A percentile compares a stretch with the other conserved stretches of the same genome.
Evolutionary conservation across 768 basidiomycete genomes (phyloP).

Genomic region (Pisolithus microcarpus): DNA sequence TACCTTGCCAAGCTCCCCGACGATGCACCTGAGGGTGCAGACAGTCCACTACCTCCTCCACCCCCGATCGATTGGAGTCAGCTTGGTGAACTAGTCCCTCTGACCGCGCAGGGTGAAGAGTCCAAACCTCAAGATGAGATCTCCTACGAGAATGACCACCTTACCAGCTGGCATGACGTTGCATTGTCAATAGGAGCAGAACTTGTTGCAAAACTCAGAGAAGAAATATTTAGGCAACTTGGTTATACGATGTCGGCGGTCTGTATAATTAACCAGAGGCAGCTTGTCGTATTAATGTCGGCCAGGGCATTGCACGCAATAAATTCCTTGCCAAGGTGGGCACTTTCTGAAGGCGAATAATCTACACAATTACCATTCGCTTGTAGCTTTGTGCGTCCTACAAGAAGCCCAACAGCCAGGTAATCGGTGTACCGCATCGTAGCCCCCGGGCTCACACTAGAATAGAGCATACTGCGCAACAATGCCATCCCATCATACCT

Average conservation of each 20-base stretch:
- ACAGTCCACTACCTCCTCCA: slow-evolving; percentile 71
- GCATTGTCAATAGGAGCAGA: slow-evolving; percentile 85
- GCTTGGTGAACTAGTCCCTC: slow-evolving; percentile 57
- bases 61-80: slow-evolving; percentile 56
- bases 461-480: slow-evolving; percentile 77
- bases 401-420: slow-evolving; percentile 86
- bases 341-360: neutral
- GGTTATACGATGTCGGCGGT: slow-evolving; percentile 95
- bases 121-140: slow-evolving; percentile 11
- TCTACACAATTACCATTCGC: slow-evolving; percentile 4
- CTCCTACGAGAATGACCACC: slow-evolving; percentile 24
- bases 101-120: slow-evolving; percentile 28
- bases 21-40: slow-evolving; percentile 61
- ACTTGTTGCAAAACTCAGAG: slow-evolving; percentile 69
- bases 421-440: slow-evolving; percentile 20
- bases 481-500: slow-evolving; percentile 80
- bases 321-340: slow-evolving; percentile 90
- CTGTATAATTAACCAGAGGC: slow-evolving; percentile 19
- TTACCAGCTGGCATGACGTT: slow-evolving; percentile 83
- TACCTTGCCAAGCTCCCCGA: slow-evolving; percentile 65
- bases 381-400: slow-evolving; percentile 79
- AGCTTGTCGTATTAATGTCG: neutral
- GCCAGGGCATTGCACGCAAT: slow-evolving; percentile 82
- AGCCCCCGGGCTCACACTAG: neutral
- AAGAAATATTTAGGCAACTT: slow-evolving; percentile 57